Evolutionary conservation across 257 asterid genomes (phyloP).

Genomic region (Capsicum rhomboideum): DNA sequence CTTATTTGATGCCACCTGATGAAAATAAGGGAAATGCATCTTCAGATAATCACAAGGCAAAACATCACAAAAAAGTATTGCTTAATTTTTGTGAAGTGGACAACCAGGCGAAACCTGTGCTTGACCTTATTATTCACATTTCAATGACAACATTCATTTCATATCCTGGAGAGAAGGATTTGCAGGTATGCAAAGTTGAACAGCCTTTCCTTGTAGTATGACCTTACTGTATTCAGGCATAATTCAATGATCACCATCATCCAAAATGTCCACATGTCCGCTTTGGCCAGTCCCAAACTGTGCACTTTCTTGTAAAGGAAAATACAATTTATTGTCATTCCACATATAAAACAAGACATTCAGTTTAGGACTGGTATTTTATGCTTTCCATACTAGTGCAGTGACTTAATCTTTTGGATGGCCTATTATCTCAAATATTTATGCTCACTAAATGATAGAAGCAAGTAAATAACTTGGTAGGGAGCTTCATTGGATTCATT

Average conservation of each 20-base stretch:
- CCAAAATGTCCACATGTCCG: background rate
- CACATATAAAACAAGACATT: background rate
- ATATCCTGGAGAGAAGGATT: slow-evolving; percentile 89
- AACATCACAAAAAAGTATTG: slow-evolving; percentile 33
- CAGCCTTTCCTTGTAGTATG: slow-evolving; percentile 1
- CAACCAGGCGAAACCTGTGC: slow-evolving; percentile 70
- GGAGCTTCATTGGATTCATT: background rate
- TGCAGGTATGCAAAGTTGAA: slow-evolving; percentile 52
- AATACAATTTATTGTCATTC: background rate
- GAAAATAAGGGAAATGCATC: slow-evolving; percentile 33
- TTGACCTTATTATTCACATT: slow-evolving; percentile 69
- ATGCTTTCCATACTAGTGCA: background rate
- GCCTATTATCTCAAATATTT: background rate
- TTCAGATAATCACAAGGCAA: slow-evolving; percentile 13
- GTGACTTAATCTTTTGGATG: background rate
- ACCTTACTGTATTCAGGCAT: background rate
- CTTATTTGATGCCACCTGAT: slow-evolving; percentile 69
- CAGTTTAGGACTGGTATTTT: background rate
- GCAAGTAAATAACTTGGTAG: background rate
- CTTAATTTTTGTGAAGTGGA: slow-evolving; percentile 63
- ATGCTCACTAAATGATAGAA: background rate
- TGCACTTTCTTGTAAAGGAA: background rate
- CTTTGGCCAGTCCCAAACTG: background rate
- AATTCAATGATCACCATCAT: background rate
- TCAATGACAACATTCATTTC: slow-evolving; percentile 62